A percentile compares a stretch with the other conserved stretches of the same genome.
These are phyloP conservation scores for Prunella vulgaris DNA, from an alignment of 257 asterid species.

Conservation along the genomic window DNA sequence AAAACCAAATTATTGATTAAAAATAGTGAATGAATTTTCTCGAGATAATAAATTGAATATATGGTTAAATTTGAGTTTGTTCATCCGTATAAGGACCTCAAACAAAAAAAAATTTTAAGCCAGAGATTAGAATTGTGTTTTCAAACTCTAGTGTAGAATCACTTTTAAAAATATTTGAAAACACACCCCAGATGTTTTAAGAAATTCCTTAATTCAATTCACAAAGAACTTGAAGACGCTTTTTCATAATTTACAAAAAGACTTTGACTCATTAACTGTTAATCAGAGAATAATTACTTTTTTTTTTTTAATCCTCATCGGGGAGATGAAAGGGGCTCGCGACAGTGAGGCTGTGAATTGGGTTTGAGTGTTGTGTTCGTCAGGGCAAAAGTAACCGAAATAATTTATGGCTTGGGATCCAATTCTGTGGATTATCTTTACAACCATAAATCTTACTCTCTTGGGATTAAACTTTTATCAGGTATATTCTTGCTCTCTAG, in stretches of 20 bases:
- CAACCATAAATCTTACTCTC: slow-evolving; percentile 49
- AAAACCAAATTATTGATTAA: too few species aligned
- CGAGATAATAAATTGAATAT: too few species aligned
- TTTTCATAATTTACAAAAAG: too few species aligned
- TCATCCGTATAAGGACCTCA: too few species aligned
- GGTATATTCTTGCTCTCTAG: slow-evolving; percentile 33
- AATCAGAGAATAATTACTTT: neutral
- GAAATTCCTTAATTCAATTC: too few species aligned
- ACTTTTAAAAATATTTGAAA: too few species aligned
- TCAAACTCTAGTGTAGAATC: too few species aligned
- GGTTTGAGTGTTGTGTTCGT: slow-evolving; percentile 6
- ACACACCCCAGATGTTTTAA: too few species aligned
- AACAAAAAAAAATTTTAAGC: too few species aligned
- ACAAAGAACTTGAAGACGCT: slow-evolving; percentile 3
- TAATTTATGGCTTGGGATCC: slow-evolving; percentile 55
- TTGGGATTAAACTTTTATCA: slow-evolving; percentile 65
- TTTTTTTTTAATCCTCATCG: neutral
- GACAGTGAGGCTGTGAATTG: neutral
- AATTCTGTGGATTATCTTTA: slow-evolving; percentile 54
- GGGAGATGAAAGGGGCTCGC: slow-evolving; percentile 10
- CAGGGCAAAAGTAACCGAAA: neutral
- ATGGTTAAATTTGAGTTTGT: too few species aligned
- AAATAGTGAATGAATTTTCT: too few species aligned
- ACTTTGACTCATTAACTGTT: neutral
- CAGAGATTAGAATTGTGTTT: too few species aligned